Percentiles rank a stretch among this genome's conserved stretches.
Conservation (phyloP, 2,329 filamentous ascomycete species). For the Sphaerostilbella broomeana region DNA sequence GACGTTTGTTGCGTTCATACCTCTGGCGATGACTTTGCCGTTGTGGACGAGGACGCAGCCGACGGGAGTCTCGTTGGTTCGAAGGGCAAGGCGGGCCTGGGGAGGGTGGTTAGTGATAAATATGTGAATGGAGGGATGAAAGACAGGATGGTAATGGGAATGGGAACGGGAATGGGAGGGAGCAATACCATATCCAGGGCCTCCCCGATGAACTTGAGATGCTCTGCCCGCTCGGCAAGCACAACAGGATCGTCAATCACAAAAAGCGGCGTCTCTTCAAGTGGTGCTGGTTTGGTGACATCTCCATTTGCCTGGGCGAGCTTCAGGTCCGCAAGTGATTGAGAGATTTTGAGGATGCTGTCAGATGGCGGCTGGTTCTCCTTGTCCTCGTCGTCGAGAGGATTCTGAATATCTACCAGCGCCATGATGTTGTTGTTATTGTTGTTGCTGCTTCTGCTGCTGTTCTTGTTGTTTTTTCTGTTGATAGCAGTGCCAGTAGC, state of each 20-base stretch:
- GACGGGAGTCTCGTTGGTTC: conserved; percentile 87
- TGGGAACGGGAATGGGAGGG: neutral
- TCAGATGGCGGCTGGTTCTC: conserved; percentile 25
- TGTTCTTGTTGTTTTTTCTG: conserved; percentile 7
- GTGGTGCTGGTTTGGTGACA: neutral
- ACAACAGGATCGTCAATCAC: conserved; percentile 21
- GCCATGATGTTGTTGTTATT: conserved; percentile 3
- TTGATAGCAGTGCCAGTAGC: neutral
- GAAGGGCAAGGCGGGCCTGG: conserved; percentile 78
- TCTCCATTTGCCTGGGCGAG: conserved; percentile 16
- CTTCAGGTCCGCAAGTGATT: conserved; percentile 2
- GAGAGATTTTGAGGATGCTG: conserved; percentile 5
- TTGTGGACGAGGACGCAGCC: conserved; percentile 88
- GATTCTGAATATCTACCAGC: neutral
- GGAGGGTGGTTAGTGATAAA: conserved; percentile 18
- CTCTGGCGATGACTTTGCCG: conserved; percentile 71
- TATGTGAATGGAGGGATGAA: neutral
- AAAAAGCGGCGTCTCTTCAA: neutral
- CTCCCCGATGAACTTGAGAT: conserved; percentile 66
- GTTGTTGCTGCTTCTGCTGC: conserved; percentile 10
- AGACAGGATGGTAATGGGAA: neutral
- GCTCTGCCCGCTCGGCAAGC: conserved; percentile 27
- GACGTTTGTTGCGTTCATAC: conserved; percentile 96
- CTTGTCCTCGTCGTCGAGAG: conserved; percentile 17
- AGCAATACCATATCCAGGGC: conserved; percentile 72